These are phyloP conservation scores for Diphasiastrum complanatum DNA, from an alignment of 83 land plant genomes.

Conservation along the genomic window DNA sequence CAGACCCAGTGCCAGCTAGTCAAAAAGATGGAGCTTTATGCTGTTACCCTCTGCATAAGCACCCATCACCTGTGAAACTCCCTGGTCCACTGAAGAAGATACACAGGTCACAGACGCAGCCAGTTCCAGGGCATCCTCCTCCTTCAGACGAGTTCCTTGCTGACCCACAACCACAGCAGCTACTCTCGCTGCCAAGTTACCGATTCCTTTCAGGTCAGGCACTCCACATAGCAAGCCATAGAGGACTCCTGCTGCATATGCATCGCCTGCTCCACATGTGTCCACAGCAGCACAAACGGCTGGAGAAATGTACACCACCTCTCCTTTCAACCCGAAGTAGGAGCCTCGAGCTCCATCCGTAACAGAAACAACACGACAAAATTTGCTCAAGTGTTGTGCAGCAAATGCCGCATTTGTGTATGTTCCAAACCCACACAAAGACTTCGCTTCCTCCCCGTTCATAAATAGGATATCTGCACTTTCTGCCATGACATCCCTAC, in stretches of 20 bases:
- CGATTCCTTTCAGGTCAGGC: conserved; percentile 72
- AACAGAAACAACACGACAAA: conserved; percentile 70
- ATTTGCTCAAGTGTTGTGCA: conserved; percentile 59
- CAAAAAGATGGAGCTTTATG: no score
- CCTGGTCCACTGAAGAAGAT: no score
- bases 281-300: conserved; percentile 73
- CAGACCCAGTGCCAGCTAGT: no score
- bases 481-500: conserved; percentile 75
- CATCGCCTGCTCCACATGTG: conserved; percentile 97
- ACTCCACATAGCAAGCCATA: conserved; percentile 66
- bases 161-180: conserved; percentile 91
- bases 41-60: no score
- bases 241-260: conserved; percentile 87
- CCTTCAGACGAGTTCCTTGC: conserved; percentile 78
- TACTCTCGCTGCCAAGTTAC: conserved; percentile 66
- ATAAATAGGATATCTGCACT: conserved; percentile 83
- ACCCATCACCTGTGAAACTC: no score
- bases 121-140: conserved; percentile 52
- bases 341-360: conserved; percentile 91
- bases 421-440: conserved; percentile 54
- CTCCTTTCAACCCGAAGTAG: conserved; percentile 78
- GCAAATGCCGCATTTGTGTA: conserved; percentile 51
- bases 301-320: conserved; percentile 72
- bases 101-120: conserved; percentile 41
- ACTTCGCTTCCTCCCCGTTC: conserved; percentile 72